phyloP scores from a whole-genome alignment of 257 asterid species.

The Fraxinus americana region DNA sequence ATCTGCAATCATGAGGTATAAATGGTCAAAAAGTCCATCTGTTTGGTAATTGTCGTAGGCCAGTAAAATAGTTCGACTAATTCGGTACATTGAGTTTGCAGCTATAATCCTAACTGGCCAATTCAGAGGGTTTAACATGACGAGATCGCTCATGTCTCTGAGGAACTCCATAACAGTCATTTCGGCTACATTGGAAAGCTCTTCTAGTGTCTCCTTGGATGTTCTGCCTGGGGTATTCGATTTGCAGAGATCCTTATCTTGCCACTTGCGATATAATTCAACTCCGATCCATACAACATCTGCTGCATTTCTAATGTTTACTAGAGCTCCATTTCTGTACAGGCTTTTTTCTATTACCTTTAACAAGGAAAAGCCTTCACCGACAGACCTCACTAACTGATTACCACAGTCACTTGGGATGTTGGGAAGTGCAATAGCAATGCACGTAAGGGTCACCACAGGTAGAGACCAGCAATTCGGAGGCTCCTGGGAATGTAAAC shows the following conservation, averaged over 20 bases:
- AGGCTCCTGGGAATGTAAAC: neutral
- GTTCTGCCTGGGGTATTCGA: neutral
- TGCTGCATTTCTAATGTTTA: neutral
- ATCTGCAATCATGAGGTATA: too few species aligned
- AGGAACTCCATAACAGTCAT: neutral
- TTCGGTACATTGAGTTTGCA: too few species aligned
- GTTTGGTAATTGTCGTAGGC: too few species aligned
- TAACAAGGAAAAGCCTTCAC: neutral
- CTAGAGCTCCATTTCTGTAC: neutral
- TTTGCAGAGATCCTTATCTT: neutral
- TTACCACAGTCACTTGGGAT: neutral
- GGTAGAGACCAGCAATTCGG: slow-evolving; percentile 5
- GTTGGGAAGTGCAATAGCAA: slow-evolving; percentile 8
- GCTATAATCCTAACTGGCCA: too few species aligned
- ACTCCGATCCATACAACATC: neutral
- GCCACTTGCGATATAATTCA: neutral
- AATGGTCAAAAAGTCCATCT: too few species aligned
- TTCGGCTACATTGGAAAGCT: neutral
- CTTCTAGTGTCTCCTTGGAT: neutral
- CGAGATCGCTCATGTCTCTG: too few species aligned
- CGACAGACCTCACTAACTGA: neutral
- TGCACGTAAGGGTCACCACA: neutral
- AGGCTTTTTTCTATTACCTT: neutral
- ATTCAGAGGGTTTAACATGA: neutral
- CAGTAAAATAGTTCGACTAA: too few species aligned